Evolutionary conservation across 208 protist species (phyloP).

Genomic region (Angomonas desouzai): DNA sequence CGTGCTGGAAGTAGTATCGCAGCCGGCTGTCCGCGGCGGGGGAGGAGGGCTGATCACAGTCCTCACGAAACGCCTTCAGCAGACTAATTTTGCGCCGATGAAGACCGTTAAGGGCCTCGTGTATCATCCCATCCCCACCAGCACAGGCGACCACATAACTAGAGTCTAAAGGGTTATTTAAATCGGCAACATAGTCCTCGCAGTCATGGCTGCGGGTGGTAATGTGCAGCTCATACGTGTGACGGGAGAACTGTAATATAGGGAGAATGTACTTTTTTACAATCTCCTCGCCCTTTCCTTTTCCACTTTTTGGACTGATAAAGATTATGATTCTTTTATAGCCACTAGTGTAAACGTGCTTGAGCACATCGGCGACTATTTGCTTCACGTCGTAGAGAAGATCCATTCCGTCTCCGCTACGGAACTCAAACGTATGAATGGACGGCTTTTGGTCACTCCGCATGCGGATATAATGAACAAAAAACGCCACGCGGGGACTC

Average conservation of each 20-base stretch:
- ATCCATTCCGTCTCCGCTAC: conserved; percentile 17
- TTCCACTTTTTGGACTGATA: conserved; percentile 73
- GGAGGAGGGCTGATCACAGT: background rate
- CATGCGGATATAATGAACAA: conserved; percentile 46
- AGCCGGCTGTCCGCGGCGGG: background rate
- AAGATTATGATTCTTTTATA: conserved; percentile 63
- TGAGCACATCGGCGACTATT: conserved; percentile 32
- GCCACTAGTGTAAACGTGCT: conserved; percentile 46
- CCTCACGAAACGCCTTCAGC: conserved; percentile 25
- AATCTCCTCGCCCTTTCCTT: conserved; percentile 52
- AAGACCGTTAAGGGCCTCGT: conserved; percentile 81
- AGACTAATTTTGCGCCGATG: conserved; percentile 49
- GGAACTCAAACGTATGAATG: conserved; percentile 57
- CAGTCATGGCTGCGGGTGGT: conserved; percentile 68
- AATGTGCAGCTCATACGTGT: conserved; percentile 44
- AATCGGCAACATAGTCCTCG: conserved; percentile 79
- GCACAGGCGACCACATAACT: conserved; percentile 55
- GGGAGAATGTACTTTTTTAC: conserved; percentile 51
- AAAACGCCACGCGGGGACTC: conserved; percentile 25
- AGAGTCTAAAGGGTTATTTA: conserved; percentile 38
- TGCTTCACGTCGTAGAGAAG: conserved; percentile 16
- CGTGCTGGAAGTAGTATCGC: background rate
- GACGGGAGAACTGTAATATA: conserved; percentile 67
- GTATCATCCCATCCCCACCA: conserved; percentile 81
- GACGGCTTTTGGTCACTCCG: conserved; percentile 20